phyloP scores from a whole-genome alignment of 139 green algal genomes.

The Coccomyxa sp. region DNA sequence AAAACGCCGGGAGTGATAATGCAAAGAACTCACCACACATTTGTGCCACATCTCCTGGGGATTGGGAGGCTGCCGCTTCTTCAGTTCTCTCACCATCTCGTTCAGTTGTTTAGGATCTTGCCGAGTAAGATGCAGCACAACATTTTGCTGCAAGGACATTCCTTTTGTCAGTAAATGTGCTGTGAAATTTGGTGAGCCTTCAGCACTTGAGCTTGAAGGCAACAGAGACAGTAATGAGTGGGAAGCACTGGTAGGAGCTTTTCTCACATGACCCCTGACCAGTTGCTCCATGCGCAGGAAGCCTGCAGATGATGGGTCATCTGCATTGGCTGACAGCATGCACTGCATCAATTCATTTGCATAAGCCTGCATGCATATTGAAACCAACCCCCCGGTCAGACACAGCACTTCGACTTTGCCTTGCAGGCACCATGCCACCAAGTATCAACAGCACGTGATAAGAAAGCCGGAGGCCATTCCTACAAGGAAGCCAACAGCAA shows the following conservation, averaged over 20 bases:
- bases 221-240: background rate
- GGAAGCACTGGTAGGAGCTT: background rate
- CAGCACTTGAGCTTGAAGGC: background rate
- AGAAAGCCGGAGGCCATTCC: too few species aligned
- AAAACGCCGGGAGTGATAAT: too few species aligned
- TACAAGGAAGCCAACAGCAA: background rate
- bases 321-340: background rate
- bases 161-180: background rate
- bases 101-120: background rate
- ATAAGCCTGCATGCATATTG: background rate
- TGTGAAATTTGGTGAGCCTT: background rate
- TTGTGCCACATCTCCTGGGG: background rate
- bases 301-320: background rate
- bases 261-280: background rate
- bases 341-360: background rate
- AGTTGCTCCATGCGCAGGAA: background rate
- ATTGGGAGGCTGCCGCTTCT: background rate
- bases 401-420: too few species aligned
- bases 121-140: background rate
- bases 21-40: background rate
- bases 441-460: too few species aligned
- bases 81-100: background rate
- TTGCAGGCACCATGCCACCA: too few species aligned
- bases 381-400: background rate
- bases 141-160: background rate